Percentiles rank a stretch among this genome's conserved stretches.
Conservation (phyloP, 1,284 basidiomycete genomes). For the Gomphus bonarii region DNA sequence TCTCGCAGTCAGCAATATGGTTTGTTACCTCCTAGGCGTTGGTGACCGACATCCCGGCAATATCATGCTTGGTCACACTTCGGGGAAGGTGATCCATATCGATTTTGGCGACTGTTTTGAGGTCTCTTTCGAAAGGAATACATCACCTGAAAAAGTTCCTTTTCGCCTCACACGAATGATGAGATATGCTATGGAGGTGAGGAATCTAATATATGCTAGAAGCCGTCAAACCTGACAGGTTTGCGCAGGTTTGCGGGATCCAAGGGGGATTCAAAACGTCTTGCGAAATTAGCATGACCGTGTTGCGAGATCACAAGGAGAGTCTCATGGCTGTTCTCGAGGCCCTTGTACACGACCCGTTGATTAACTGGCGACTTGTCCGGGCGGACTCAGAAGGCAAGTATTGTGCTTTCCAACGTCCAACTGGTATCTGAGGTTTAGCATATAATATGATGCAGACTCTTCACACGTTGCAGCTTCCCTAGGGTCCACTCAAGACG, state of each 20-base stretch:
- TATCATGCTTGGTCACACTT: slow-evolving; percentile 43
- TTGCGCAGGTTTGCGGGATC: slow-evolving; percentile 38
- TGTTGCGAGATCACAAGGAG: slow-evolving; percentile 50
- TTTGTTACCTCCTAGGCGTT: slow-evolving; percentile 50
- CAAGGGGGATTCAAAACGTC: slow-evolving; percentile 50
- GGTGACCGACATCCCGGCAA: slow-evolving; percentile 57
- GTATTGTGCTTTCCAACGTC: slow-evolving; percentile 42
- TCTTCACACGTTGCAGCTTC: slow-evolving; percentile 50
- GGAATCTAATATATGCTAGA: neutral
- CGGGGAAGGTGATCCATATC: slow-evolving; percentile 54
- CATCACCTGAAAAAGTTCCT: slow-evolving; percentile 58
- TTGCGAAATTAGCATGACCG: slow-evolving; percentile 50
- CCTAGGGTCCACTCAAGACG: slow-evolving; percentile 62
- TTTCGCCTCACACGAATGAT: slow-evolving; percentile 58
- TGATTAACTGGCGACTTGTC: slow-evolving; percentile 25
- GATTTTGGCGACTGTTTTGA: slow-evolving; percentile 45
- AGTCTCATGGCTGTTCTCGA: slow-evolving; percentile 52
- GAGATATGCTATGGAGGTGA: slow-evolving; percentile 55
- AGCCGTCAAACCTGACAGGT: neutral
- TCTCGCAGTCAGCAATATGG: slow-evolving; percentile 44
- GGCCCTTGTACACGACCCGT: slow-evolving; percentile 32
- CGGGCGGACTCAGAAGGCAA: slow-evolving; percentile 18
- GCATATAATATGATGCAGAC: slow-evolving; percentile 29
- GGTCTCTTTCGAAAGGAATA: slow-evolving; percentile 38
- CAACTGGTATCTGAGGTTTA: neutral